Conservation (phyloP, 2,329 filamentous ascomycete genomes). For the Talaromyces sp. region DNA sequence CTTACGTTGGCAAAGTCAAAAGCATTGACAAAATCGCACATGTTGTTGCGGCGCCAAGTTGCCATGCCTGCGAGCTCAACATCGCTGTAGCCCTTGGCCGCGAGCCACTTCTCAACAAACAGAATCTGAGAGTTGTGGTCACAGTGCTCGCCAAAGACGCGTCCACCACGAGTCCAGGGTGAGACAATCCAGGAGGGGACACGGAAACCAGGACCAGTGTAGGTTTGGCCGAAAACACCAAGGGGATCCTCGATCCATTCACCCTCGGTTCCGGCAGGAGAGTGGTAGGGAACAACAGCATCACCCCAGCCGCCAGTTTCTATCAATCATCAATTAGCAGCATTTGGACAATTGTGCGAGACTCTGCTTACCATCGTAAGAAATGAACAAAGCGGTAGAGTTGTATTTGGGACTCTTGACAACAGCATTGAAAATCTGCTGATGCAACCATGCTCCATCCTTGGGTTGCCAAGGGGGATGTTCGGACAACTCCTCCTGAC, state of each 20-base stretch:
- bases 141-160: conserved; percentile 54
- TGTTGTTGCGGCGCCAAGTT: conserved; percentile 47
- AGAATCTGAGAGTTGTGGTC: conserved; percentile 57
- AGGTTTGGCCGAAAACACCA: conserved; percentile 42
- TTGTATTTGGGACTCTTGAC: conserved; percentile 50
- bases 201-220: conserved; percentile 48
- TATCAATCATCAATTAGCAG: conserved; percentile 18
- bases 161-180: conserved; percentile 53
- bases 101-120: conserved; percentile 53
- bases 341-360: background rate
- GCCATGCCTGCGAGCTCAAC: conserved; percentile 42
- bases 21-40: conserved; percentile 48
- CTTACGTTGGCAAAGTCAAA: conserved; percentile 40
- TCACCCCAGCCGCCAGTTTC: conserved; percentile 57
- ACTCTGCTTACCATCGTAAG: conserved; percentile 40
- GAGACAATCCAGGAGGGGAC: conserved; percentile 57
- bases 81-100: conserved; percentile 41
- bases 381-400: conserved; percentile 41
- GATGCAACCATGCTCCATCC: conserved; percentile 56
- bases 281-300: conserved; percentile 52
- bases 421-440: conserved; percentile 52
- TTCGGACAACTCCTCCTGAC: conserved; percentile 52
- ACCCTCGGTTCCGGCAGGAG: conserved; percentile 49
- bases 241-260: conserved; percentile 53
- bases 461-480: conserved; percentile 53